Conservation (phyloP, 169 alveolate species). For the Eimeria sp. region DNA sequence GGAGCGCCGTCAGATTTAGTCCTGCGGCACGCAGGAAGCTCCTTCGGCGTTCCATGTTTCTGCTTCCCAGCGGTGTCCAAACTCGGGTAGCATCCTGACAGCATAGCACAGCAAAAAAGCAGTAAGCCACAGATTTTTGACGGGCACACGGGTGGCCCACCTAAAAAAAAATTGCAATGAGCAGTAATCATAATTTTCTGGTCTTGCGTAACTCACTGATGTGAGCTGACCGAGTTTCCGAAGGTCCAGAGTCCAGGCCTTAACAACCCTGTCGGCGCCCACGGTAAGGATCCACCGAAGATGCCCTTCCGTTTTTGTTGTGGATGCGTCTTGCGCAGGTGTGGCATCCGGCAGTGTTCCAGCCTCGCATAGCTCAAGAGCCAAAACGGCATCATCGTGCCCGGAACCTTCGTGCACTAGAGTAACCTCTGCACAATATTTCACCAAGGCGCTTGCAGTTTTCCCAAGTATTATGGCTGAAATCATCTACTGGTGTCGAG, state of each 20-base stretch:
- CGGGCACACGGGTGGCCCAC: not conserved
- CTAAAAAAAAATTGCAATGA: not conserved
- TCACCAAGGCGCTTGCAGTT: not conserved
- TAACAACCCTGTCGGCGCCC: conserved; percentile 74
- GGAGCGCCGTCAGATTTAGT: conserved; percentile 32
- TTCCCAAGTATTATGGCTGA: not conserved
- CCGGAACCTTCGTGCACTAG: conserved; percentile 39
- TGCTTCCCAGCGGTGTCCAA: conserved; percentile 48
- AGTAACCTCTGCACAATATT: conserved; percentile 42
- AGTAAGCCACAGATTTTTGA: too few species aligned
- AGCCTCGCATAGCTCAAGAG: conserved; percentile 38
- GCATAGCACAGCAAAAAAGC: not conserved
- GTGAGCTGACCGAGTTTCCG: conserved; percentile 56
- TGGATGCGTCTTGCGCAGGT: not conserved
- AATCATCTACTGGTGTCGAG: too few species aligned
- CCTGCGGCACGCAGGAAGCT: conserved; percentile 29
- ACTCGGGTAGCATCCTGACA: conserved; percentile 7
- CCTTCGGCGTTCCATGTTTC: conserved; percentile 11
- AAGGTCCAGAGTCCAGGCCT: conserved; percentile 59
- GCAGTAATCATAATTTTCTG: not conserved
- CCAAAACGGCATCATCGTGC: conserved; percentile 52
- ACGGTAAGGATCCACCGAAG: conserved; percentile 55
- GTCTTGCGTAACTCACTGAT: not conserved
- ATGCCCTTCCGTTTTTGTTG: not conserved
- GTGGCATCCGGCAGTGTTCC: not conserved